These are phyloP conservation scores for Malassezia vespertilionis DNA, from an alignment of 1,284 basidiomycete genomes.

Conservation along the genomic window DNA sequence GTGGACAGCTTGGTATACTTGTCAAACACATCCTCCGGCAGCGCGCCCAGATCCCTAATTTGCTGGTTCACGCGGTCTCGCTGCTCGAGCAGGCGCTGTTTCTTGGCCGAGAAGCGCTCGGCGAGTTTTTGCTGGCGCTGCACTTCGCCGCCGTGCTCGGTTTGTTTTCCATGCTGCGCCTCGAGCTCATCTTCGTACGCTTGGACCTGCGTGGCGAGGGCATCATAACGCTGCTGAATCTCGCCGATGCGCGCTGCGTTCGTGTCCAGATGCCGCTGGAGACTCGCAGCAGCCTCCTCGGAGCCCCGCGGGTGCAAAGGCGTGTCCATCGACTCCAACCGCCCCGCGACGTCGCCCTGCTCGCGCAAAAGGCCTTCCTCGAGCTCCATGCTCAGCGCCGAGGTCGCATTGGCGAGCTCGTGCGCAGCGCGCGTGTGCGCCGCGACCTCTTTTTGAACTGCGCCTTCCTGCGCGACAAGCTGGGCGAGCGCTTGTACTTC, in stretches of 20 bases:
- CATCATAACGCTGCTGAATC: conserved; percentile 4
- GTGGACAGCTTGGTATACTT: conserved; percentile 73
- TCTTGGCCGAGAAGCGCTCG: conserved; percentile 83
- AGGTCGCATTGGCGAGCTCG: conserved; percentile 57
- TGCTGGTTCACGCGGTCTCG: conserved; percentile 87
- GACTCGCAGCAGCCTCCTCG: conserved; percentile 60
- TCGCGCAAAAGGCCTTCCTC: conserved; percentile 73
- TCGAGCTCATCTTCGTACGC: conserved; percentile 55
- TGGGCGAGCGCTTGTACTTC: conserved; percentile 62
- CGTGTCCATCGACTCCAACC: conserved; percentile 60
- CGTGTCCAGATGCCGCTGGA: neutral
- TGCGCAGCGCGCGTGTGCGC: conserved; percentile 52
- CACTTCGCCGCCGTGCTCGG: conserved; percentile 72
- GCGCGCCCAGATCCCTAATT: conserved; percentile 86
- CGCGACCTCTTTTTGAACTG: conserved; percentile 60
- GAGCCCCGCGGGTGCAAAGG: conserved; percentile 53
- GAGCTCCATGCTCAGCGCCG: conserved; percentile 78
- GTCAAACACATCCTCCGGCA: conserved; percentile 93
- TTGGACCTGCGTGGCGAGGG: neutral
- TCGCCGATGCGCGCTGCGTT: conserved; percentile 6
- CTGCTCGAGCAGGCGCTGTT: conserved; percentile 67
- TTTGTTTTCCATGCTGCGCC: conserved; percentile 65
- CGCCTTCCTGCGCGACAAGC: conserved; percentile 67
- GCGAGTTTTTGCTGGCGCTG: conserved; percentile 84
- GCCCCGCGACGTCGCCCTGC: conserved; percentile 62